phyloP scores from a whole-genome alignment of 768 basidiomycete genomes.

The Boletus subcaerulescens region DNA sequence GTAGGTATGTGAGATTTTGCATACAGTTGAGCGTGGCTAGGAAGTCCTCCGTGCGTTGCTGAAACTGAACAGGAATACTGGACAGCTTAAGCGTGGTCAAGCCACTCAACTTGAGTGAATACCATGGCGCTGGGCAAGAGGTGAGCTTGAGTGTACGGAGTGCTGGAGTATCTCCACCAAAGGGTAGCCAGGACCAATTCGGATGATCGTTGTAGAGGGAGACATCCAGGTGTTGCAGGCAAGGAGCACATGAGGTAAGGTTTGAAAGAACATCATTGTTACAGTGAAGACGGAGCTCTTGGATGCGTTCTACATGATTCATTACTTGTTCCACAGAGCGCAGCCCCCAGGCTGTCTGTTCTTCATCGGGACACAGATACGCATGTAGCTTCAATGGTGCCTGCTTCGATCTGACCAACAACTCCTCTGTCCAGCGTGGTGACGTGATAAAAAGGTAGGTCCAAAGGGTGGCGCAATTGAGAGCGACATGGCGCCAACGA shows the following conservation, averaged over 20 bases:
- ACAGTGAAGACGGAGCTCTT: not conserved
- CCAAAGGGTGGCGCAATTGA: slow-evolving; percentile 42
- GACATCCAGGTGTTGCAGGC: not conserved
- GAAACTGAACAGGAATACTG: slow-evolving; percentile 16
- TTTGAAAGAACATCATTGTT: not conserved
- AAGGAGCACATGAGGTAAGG: not conserved
- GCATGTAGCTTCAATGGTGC: slow-evolving; percentile 21
- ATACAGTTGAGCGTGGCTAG: slow-evolving; percentile 32
- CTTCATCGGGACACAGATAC: not conserved
- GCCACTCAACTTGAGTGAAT: slow-evolving; percentile 2
- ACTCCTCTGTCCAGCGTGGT: slow-evolving; percentile 38
- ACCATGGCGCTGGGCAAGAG: not conserved
- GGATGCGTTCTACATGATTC: not conserved
- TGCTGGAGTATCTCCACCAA: no score
- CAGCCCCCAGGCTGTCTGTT: no score
- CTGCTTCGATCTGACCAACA: slow-evolving; percentile 43
- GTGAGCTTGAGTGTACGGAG: not conserved
- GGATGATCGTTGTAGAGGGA: no score
- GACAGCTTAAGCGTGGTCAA: slow-evolving; percentile 37
- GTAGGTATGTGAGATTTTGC: slow-evolving; percentile 33
- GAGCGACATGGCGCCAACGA: slow-evolving; percentile 43
- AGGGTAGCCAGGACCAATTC: no score
- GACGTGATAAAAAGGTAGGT: slow-evolving; percentile 28
- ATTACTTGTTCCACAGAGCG: not conserved
- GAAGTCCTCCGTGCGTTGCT: slow-evolving; percentile 31